Base-by-base conservation (phyloP, 2,329 filamentous ascomycete genomes). In the Amauroascus niger region DNA sequence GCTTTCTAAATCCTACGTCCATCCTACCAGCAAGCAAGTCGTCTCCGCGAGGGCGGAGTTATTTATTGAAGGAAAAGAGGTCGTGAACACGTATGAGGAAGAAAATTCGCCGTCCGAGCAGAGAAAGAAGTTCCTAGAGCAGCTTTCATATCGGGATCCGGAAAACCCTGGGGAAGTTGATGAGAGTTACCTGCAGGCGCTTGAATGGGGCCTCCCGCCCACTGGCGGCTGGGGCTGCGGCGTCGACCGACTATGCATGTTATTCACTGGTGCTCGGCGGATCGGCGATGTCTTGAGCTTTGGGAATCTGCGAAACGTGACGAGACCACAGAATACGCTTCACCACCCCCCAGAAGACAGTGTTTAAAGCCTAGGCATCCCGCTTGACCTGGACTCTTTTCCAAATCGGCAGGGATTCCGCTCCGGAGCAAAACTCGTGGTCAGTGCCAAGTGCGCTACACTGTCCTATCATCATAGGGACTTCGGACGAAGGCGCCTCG, bases 31-130 rank as follows among this genome's bases (percentile, higher is more conserved):
- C 0, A 75, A 77, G 13, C 90, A 96, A 66, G 70, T 79, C 7
- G 82, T 95, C 1, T 85, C 88, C 1, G 87, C 88, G 0, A 83
- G 90, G 5, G 87, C 86, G 0, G 90, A 96, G 70, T 79, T 95
- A 20, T 95, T 95, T 70, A 80, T 94, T 58, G 73, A 81, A 48
- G 82, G 85, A 39, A 81, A 82, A 52, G 93, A 98, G 66, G 78
- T 95, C 30, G 88, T 91, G 57, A 98, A 98, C 69, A 94, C 91
- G 74, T 98, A 98, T 69, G 93, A 98, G 68, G 93, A 98, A 71
- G 93, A 98, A 68, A 98, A 98, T 69, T 87, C 88, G 49, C 93
- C 93, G 0, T 83, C 86, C 52, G 86, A 85, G 62, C 93, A 98
- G 71, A 79, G 87, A 44, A 76, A 79, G 53, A 98, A 98, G 69